Evolutionary conservation across 495 filamentous ascomycete genomes (phyloP).

Genomic region (Viridothelium virens): DNA sequence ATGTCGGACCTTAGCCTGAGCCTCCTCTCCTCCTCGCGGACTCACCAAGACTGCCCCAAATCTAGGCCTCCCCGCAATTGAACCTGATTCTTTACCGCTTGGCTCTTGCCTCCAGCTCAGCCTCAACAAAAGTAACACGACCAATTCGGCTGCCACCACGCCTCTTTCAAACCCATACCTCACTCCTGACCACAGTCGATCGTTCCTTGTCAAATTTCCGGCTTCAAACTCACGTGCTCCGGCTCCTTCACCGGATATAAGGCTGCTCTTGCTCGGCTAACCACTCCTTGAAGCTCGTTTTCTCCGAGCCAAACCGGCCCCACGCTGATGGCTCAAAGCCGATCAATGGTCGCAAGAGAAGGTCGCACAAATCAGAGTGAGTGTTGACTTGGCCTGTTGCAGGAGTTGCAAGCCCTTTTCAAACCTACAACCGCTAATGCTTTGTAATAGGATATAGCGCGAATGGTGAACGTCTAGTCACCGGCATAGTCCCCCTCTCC

Average conservation of each 20-base stretch:
- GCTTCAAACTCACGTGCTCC: neutral
- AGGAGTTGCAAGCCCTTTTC: neutral
- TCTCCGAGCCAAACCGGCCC: neutral
- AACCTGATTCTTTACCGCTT: neutral
- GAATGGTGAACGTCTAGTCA: conserved; percentile 89
- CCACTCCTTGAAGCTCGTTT: neutral
- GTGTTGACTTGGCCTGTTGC: conserved; percentile 18
- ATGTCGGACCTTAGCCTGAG: conserved; percentile 7
- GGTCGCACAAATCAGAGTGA: conserved; percentile 46
- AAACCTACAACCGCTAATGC: neutral
- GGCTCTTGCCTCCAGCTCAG: neutral
- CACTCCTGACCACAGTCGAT: conserved; percentile 5
- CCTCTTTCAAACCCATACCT: neutral
- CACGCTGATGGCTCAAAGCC: conserved; percentile 29
- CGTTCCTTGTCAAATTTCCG: neutral
- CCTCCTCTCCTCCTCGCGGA: neutral
- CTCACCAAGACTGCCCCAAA: neutral
- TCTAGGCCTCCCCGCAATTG: neutral
- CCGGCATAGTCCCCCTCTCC: conserved; percentile 82
- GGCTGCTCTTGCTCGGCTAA: neutral
- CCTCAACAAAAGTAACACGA: neutral
- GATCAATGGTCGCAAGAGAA: conserved; percentile 40
- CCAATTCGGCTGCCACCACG: neutral
- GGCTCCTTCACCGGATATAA: neutral
- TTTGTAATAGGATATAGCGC: conserved; percentile 61